Evolutionary conservation across 805 yeast genomes (phyloP).

Genomic region (Candida golubevii): DNA sequence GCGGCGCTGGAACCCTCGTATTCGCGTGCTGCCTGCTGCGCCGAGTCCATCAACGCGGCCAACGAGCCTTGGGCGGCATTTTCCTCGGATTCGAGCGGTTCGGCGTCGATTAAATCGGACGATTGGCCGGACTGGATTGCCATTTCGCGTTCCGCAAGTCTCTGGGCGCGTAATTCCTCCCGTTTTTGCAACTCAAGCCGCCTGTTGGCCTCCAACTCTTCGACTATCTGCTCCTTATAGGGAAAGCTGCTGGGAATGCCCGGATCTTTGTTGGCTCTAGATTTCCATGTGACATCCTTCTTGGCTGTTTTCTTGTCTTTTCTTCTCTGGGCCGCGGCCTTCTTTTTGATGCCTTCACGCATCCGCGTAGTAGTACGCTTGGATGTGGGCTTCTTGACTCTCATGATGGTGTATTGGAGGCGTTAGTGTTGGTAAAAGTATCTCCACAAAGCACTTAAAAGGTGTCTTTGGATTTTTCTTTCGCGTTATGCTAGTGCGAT

Average conservation of each 20-base stretch:
- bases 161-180: conserved; percentile 46
- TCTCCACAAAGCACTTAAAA: too few species aligned
- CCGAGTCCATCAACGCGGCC: conserved; percentile 85
- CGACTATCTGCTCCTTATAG: conserved; percentile 77
- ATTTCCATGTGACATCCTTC: conserved; percentile 92
- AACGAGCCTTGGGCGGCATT: conserved; percentile 47
- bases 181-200: conserved; percentile 52
- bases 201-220: conserved; percentile 64
- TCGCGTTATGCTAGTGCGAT: not conserved
- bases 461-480: not conserved
- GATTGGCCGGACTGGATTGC: conserved; percentile 36
- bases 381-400: conserved; percentile 63
- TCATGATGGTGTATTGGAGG: conserved; percentile 24
- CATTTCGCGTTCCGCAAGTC: conserved; percentile 43
- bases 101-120: conserved; percentile 33
- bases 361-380: conserved; percentile 89
- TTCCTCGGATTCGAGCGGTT: conserved; percentile 38
- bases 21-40: conserved; percentile 79
- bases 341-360: conserved; percentile 95
- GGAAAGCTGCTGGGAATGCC: conserved; percentile 96
- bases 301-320: conserved; percentile 79
- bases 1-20: conserved; percentile 53
- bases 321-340: conserved; percentile 86
- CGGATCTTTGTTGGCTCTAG: conserved; percentile 77
- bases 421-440: too few species aligned